Conservation (phyloP, 2,329 filamentous ascomycete species). For the Hirsutella thompsonii region DNA sequence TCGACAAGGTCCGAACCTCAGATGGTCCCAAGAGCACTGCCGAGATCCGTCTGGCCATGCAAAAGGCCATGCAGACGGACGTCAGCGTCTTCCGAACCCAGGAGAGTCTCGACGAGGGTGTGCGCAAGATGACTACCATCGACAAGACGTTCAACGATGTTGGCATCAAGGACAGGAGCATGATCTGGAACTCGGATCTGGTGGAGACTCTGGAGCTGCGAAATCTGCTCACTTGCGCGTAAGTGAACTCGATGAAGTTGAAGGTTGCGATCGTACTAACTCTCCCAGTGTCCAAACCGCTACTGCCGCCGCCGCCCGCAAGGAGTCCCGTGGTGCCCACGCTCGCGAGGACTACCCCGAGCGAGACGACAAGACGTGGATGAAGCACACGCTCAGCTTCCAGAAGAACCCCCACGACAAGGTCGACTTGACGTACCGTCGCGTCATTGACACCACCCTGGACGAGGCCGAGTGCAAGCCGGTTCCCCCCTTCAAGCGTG, state of each 20-base stretch:
- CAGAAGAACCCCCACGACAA: conserved; percentile 86
- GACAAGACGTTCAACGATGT: conserved; percentile 71
- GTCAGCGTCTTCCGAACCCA: conserved; percentile 95
- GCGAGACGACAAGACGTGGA: conserved; percentile 91
- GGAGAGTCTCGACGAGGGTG: conserved; percentile 86
- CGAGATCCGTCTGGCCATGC: conserved; percentile 84
- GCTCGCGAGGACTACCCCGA: conserved; percentile 95
- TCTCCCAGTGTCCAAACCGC: conserved; percentile 69
- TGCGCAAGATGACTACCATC: conserved; percentile 73
- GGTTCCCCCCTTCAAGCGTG: conserved; percentile 92
- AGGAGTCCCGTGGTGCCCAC: conserved; percentile 95
- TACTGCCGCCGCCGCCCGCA: conserved; percentile 77
- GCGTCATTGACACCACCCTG: conserved; percentile 69
- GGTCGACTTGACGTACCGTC: conserved; percentile 76
- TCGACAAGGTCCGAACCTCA: conserved; percentile 76
- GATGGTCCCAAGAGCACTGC: conserved; percentile 77
- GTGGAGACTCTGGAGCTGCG: conserved; percentile 92
- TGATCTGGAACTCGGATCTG: conserved; percentile 99
- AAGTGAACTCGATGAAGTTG: conserved; percentile 28
- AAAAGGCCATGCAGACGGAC: conserved; percentile 96
- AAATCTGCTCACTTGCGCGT: conserved; percentile 94
- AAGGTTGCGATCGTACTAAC: background rate
- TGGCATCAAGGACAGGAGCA: conserved; percentile 94
- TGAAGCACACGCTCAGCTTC: conserved; percentile 98
- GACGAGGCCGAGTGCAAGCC: conserved; percentile 95